Base-by-base conservation (phyloP, 148 eudicot species). In the Rhododendron williamsianum region DNA sequence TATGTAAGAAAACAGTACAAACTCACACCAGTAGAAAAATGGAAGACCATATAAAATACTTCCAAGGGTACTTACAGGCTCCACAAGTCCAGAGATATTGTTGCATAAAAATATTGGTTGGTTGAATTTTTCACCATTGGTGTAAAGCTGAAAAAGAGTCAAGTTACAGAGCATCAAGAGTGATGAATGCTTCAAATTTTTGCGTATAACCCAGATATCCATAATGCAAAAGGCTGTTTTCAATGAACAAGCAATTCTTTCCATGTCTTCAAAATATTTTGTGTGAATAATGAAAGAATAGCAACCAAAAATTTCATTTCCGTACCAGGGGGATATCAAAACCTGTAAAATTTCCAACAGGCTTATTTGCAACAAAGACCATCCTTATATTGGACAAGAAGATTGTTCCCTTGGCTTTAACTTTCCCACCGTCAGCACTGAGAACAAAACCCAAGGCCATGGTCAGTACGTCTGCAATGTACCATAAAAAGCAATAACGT, bases 301-400 rank as follows among this genome's bases (percentile, higher is more conserved):
- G 27, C 51, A 76, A 56, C 15, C 48, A 76, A 45, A 48, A 69
- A 78, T 9, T 41, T 54, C 21, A 16, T 43, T 56, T 21, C 46
- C 95, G 33, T 93, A 96, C 99, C 98, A 95, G 82, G 81, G 98
- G 98, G 92, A 96, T 90, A 91, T 96, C 99, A 91, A 95, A 96
- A 63, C 96, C 94, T 84, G 35, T 73, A 67, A 95, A 86, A 86
- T 89, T 88, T 38, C 92, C 96, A 81, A 87, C 91, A 83, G 95
- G 95, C 91, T 91, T 93, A 85, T 79, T 89, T 41, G 99, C 91
- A 82, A 96, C 99, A 90, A 96, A 96, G 52, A 95, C 99, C 95
- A 96, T 96, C 36, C 99, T 89, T 27, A 95, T 89, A 82, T 95
- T 96, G 80, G 99, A 96, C 92, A 96, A 89, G 93, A 90, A 96